A percentile compares a stretch with the other conserved stretches of the same genome.
Evolutionary conservation across 2,329 filamentous ascomycete species (phyloP).

Genomic region (Cercospora sp.): DNA sequence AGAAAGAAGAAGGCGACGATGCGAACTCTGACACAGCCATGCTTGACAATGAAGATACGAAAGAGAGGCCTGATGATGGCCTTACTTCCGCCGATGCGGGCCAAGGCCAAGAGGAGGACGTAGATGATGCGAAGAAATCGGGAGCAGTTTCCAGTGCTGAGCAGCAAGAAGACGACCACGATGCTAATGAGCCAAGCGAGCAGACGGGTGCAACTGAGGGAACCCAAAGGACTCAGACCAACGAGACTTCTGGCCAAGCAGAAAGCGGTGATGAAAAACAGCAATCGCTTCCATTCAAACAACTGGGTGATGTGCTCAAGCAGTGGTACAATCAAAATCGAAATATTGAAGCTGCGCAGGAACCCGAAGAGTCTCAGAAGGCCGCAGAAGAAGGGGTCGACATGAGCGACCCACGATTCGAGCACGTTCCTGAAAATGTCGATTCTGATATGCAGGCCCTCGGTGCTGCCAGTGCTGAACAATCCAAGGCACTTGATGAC

Average conservation of each 20-base stretch:
- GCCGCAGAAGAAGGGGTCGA: slow-evolving; percentile 53
- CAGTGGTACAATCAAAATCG: slow-evolving; percentile 87
- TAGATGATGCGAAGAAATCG: slow-evolving; percentile 40
- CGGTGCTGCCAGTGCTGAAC: slow-evolving; percentile 82
- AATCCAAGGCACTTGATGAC: slow-evolving; percentile 81
- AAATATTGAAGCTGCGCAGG: slow-evolving; percentile 66
- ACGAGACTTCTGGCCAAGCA: slow-evolving; percentile 23
- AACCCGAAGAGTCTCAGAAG: slow-evolving; percentile 54
- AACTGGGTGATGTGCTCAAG: slow-evolving; percentile 88
- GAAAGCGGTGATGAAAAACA: slow-evolving; percentile 21
- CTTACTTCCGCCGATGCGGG: slow-evolving; percentile 48
- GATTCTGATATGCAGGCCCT: slow-evolving; percentile 87
- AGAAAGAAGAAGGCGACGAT: slow-evolving; percentile 42
- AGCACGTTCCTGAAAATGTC: slow-evolving; percentile 84
- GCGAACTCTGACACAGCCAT: slow-evolving; percentile 47
- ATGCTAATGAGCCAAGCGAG: slow-evolving; percentile 27
- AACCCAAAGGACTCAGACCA: slow-evolving; percentile 21
- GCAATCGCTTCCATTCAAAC: slow-evolving; percentile 76
- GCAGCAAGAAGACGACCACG: slow-evolving; percentile 27
- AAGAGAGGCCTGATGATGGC: slow-evolving; percentile 49
- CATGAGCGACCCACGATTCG: slow-evolving; percentile 79
- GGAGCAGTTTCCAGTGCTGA: slow-evolving; percentile 46
- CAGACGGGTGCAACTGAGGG: slow-evolving; percentile 31
- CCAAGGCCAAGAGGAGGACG: slow-evolving; percentile 43
- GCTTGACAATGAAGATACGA: slow-evolving; percentile 37